Percentiles rank a stretch among this genome's conserved stretches.
Conservation (phyloP, 768 basidiomycete species). For the Chalciporus chontae region DNA sequence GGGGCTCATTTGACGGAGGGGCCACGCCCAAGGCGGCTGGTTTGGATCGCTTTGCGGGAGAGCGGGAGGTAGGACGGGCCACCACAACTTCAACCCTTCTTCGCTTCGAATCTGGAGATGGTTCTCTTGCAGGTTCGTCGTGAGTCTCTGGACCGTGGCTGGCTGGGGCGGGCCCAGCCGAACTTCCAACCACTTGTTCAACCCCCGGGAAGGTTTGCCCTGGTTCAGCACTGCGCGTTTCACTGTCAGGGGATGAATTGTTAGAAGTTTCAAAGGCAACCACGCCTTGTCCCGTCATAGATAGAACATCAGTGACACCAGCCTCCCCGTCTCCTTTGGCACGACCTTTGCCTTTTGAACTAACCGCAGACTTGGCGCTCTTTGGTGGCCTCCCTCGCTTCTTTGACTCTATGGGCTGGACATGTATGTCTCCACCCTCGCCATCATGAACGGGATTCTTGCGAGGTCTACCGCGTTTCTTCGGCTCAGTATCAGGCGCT, state of each 20-base stretch:
- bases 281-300: not conserved
- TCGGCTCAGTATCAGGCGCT: constrained; percentile 19
- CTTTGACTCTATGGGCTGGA: constrained; percentile 12
- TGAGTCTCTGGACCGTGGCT: not conserved
- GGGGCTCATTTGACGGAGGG: not conserved
- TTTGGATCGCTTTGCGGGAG: constrained; percentile 5
- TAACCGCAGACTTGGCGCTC: not conserved
- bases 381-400: constrained; percentile 41
- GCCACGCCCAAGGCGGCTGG: not conserved
- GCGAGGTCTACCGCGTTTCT: constrained; percentile 35
- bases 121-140: not conserved
- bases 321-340: not conserved
- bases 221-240: not conserved
- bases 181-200: not conserved
- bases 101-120: not conserved
- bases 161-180: not conserved
- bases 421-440: not conserved
- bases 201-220: not conserved
- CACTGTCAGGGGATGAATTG: not conserved
- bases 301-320: not conserved
- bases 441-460: constrained; percentile 17
- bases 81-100: not conserved
- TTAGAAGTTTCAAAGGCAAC: not conserved
- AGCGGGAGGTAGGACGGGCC: not conserved
- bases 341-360: not conserved